Evolutionary conservation across 2,329 filamentous ascomycete genomes (phyloP).

Genomic region (Colletotrichum sp.): DNA sequence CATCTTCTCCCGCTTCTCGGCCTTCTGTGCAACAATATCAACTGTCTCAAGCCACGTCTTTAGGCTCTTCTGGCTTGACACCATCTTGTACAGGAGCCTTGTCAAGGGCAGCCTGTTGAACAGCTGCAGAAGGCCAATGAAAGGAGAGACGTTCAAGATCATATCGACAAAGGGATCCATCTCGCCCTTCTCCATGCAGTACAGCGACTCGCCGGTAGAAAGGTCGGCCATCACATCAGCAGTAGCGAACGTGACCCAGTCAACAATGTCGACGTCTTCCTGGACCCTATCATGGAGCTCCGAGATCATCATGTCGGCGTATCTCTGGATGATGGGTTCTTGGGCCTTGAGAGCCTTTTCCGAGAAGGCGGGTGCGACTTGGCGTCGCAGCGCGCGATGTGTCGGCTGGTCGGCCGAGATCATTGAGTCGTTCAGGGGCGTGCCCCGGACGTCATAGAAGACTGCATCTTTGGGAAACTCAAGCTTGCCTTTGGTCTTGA

Average conservation of each 20-base stretch:
- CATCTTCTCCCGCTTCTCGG: background rate
- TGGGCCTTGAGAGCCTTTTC: constrained; percentile 31
- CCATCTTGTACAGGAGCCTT: background rate
- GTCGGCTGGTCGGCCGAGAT: constrained; percentile 15
- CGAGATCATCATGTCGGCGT: constrained; percentile 28
- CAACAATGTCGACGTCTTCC: constrained; percentile 21
- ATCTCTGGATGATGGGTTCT: constrained; percentile 27
- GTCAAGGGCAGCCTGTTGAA: constrained; percentile 8
- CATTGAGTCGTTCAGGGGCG: background rate
- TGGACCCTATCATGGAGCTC: constrained; percentile 15
- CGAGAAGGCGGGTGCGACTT: constrained; percentile 31
- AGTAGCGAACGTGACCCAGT: background rate
- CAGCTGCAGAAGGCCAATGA: background rate
- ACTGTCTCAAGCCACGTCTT: constrained; percentile 11
- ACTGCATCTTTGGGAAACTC: background rate
- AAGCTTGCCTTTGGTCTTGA: background rate
- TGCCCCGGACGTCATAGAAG: background rate
- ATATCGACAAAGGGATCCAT: constrained; percentile 9
- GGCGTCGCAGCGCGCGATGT: constrained; percentile 22
- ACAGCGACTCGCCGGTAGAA: constrained; percentile 20
- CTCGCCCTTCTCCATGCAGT: constrained; percentile 13
- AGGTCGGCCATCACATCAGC: constrained; percentile 21
- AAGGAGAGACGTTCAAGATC: background rate
- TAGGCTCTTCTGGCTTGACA: background rate
- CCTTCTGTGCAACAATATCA: background rate